Evolutionary conservation across 805 yeast species (phyloP), one percentile per base, ranked within the genome.

Genomic region (Babjeviella inositovora): DNA sequence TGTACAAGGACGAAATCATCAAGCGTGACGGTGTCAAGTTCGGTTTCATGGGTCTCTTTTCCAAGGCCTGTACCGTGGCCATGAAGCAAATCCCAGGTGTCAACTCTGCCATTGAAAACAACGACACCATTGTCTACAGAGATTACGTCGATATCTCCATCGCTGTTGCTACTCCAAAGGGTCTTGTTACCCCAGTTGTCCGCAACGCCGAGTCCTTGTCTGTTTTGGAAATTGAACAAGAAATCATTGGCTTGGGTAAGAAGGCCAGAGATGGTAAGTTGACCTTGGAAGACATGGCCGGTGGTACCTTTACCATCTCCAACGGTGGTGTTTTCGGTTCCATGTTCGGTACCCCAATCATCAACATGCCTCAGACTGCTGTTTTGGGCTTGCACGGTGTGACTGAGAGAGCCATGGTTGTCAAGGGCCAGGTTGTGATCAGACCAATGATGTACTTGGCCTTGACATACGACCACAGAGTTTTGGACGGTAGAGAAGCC

Each of bases 401-500:
- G 39, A 90, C 90, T 63, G 87, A 90, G 53, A 84, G 97, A 65
- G 90, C 97, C 21, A 94, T 90, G 30, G 87, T 87, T 29, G 84
- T 90, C 29, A 75, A 90, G 39, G 98, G 98, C 26, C 85, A 87
- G 65, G 67, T 90, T 39, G 98, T 80, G 37, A 68, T 87, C 21
- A 79, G 97, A 65, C 98, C 98, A 50, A 87, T 90, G 97, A 90
- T 90, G 98, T 90, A 90, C 69, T 59, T 90, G 43, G 98, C 98
- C 25, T 74, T 90, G 53, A 87, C 98, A 28, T 90, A 90, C 53
- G 98, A 90, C 50, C 98, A 90, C 63, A 77, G 98, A 64, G 73
- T 90, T 47, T 63, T 90, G 47, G 98, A 90, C 49, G 98, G 98
- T 39, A 81, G 97, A 59, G 98, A 90, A 62, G 97, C 96, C 28